Evolutionary conservation across 148 eudicot genomes (phyloP).

Genomic region (Nepenthes gracilis): DNA sequence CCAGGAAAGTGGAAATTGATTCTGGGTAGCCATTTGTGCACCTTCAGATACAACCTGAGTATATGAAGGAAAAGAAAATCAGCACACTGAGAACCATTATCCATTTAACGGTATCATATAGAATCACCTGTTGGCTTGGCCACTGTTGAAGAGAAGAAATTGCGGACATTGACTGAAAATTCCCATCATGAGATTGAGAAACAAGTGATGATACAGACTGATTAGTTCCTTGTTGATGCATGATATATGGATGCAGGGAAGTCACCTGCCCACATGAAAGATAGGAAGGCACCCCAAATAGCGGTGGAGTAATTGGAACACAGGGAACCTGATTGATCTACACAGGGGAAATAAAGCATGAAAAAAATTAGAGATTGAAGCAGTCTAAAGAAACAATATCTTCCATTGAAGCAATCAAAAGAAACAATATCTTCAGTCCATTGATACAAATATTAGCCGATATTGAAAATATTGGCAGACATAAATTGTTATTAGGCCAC

Average conservation of each 20-base stretch:
- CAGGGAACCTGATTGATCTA: constrained; percentile 56
- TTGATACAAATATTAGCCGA: too few relatives aligned
- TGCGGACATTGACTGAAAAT: constrained; percentile 51
- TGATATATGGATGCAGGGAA: constrained; percentile 66
- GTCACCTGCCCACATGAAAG: constrained; percentile 61
- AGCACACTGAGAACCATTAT: neutral
- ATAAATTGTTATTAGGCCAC: too few relatives aligned
- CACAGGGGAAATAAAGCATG: neutral
- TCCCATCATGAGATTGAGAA: constrained; percentile 48
- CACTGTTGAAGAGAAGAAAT: constrained; percentile 47
- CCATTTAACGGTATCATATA: neutral
- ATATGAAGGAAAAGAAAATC: constrained; percentile 5
- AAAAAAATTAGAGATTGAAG: neutral
- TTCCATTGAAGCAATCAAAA: neutral
- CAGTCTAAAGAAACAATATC: neutral
- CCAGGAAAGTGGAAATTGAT: constrained; percentile 36
- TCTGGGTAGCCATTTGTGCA: constrained; percentile 27
- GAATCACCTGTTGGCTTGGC: constrained; percentile 68
- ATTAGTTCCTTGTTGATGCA: constrained; percentile 73
- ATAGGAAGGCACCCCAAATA: constrained; percentile 72
- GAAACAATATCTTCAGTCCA: neutral
- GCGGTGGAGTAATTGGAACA: constrained; percentile 52
- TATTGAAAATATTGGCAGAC: too few relatives aligned
- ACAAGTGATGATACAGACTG: constrained; percentile 55
- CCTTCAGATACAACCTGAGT: constrained; percentile 47